phyloP scores from a whole-genome alignment of 169 alveolate genomes.

The Eimeria acervulina region DNA sequence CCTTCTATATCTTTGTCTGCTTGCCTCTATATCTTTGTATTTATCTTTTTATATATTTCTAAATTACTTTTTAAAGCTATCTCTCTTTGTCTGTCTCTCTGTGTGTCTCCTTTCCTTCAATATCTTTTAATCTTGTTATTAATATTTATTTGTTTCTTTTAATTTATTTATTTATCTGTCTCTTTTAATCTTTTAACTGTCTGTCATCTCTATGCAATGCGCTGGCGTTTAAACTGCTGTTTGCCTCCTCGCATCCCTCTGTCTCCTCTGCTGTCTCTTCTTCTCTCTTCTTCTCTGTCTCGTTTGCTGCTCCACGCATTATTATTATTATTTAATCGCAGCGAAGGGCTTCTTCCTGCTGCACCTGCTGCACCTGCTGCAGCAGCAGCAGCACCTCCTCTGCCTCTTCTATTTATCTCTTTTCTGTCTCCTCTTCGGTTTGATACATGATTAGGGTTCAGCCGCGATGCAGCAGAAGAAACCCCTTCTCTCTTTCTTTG shows the following conservation, averaged over 20 bases:
- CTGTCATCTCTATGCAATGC: not conserved
- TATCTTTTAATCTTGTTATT: no score
- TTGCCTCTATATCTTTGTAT: no score
- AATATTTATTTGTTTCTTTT: no score
- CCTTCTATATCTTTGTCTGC: no score
- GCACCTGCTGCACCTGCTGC: no score
- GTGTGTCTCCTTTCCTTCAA: no score
- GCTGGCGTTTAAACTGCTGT: not conserved
- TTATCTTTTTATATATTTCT: no score
- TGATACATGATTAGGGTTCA: slow-evolving; percentile 46
- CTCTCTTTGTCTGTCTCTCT: no score
- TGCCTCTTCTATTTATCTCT: slow-evolving; percentile 18
- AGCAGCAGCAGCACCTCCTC: no score
- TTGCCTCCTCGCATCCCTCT: not conserved
- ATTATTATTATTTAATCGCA: not conserved
- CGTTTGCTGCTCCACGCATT: not conserved
- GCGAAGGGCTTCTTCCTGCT: not conserved
- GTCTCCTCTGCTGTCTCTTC: slow-evolving; percentile 21
- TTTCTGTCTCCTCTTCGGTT: slow-evolving; percentile 16
- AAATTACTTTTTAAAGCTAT: no score
- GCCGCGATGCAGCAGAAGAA: not conserved
- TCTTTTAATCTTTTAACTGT: not conserved
- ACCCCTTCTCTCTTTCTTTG: no score
- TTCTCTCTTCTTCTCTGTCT: not conserved
- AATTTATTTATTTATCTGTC: no score